Percentiles rank a stretch among this genome's conserved stretches.
Evolutionary conservation across 768 basidiomycete genomes (phyloP).

Genomic region (Erythrobasidium yunnanense): DNA sequence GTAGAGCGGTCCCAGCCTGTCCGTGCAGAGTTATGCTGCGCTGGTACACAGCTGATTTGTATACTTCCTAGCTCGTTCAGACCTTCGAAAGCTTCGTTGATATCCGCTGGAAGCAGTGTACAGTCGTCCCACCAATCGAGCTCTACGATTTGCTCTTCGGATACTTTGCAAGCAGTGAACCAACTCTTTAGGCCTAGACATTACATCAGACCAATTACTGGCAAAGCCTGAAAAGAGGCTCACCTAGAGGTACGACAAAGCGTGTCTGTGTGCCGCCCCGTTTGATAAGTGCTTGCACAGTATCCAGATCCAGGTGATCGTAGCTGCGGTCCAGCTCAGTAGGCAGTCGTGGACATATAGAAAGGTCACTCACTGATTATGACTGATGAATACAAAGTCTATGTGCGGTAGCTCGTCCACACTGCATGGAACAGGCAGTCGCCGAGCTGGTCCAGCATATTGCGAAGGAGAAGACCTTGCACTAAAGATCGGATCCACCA

Average conservation of each 20-base stretch:
- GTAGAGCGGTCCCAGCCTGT: conserved; percentile 49
- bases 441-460: conserved; percentile 12
- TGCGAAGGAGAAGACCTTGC: conserved; percentile 8
- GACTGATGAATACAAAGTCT: conserved; percentile 54
- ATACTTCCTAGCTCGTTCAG: conserved; percentile 37
- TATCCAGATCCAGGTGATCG: conserved; percentile 46
- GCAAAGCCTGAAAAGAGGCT: conserved; percentile 14
- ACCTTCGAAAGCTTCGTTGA: conserved; percentile 20
- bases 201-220: conserved; percentile 47
- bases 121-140: conserved; percentile 58
- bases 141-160: conserved; percentile 46
- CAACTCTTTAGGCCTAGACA: conserved; percentile 44
- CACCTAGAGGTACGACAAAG: conserved; percentile 21
- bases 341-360: not conserved
- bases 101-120: conserved; percentile 31
- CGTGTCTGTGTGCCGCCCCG: not conserved
- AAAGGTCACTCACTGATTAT: conserved; percentile 44
- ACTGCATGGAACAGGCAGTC: conserved; percentile 45
- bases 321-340: conserved; percentile 31
- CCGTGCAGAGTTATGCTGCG: conserved; percentile 56
- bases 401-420: conserved; percentile 54
- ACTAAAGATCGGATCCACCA: conserved; percentile 18
- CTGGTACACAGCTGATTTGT: conserved; percentile 54
- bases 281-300: conserved; percentile 44
- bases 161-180: conserved; percentile 44